Conservation (phyloP, 2,329 filamentous ascomycete genomes). For the Ophiostoma perfectum region DNA sequence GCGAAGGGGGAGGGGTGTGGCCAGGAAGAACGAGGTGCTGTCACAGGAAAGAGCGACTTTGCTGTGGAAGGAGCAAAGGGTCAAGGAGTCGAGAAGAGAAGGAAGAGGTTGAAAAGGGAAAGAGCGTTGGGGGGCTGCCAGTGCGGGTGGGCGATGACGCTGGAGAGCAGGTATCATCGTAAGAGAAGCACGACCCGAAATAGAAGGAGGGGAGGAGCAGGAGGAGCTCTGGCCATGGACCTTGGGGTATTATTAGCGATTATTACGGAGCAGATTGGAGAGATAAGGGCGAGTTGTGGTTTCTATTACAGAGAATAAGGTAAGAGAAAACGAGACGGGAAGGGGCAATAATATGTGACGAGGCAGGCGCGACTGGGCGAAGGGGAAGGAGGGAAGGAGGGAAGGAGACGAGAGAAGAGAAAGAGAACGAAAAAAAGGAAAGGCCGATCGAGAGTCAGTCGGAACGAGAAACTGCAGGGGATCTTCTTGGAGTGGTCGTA, state of each 20-base stretch:
- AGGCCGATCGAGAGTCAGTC: neutral
- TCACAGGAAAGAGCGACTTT: neutral
- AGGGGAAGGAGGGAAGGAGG: neutral
- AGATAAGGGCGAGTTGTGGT: slow-evolving; percentile 11
- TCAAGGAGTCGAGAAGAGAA: too few species aligned
- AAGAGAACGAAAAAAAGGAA: neutral
- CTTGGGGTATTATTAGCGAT: neutral
- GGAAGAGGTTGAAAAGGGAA: neutral
- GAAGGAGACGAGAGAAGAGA: neutral
- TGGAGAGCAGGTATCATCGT: neutral
- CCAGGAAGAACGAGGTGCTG: neutral
- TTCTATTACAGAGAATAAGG: slow-evolving; percentile 24
- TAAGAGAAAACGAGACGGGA: slow-evolving; percentile 18
- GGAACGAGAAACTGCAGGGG: slow-evolving; percentile 18
- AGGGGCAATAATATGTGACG: neutral
- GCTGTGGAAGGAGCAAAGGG: neutral
- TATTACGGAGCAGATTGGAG: slow-evolving; percentile 4
- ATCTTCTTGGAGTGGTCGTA: slow-evolving; percentile 3
- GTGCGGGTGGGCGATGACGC: slow-evolving; percentile 7
- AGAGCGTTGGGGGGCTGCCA: neutral
- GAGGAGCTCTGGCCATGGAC: slow-evolving; percentile 13
- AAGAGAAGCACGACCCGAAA: neutral
- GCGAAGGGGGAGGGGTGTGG: slow-evolving; percentile 8
- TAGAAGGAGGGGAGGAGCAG: slow-evolving; percentile 3
- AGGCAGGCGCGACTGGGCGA: slow-evolving; percentile 2